Evolutionary conservation across 1,284 basidiomycete species (phyloP).

Genomic region (Anthracocystis setariae): DNA sequence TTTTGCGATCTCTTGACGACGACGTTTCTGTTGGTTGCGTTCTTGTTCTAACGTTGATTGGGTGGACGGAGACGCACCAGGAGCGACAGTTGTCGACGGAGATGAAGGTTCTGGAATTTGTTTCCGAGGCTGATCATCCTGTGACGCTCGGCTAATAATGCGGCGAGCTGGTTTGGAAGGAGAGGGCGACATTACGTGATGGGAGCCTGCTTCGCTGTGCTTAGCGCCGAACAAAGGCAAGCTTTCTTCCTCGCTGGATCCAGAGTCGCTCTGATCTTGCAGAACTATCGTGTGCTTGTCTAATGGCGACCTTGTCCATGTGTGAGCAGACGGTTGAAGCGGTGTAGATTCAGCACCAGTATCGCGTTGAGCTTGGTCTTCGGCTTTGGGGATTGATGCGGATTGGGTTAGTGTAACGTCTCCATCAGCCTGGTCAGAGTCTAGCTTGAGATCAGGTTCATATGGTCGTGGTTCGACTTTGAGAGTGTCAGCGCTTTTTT

Average conservation of each 20-base stretch:
- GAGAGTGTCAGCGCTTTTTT: not conserved
- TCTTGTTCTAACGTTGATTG: conserved; percentile 1
- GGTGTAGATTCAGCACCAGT: too few species aligned
- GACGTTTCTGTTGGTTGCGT: conserved; percentile 27
- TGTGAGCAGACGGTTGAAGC: too few species aligned
- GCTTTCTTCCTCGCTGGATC: not conserved
- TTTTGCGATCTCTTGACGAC: conserved; percentile 26
- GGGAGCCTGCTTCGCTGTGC: not conserved
- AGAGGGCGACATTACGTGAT: not conserved
- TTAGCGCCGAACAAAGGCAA: not conserved
- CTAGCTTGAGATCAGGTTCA: not conserved
- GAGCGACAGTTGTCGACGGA: conserved; percentile 5
- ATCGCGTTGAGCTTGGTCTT: not conserved
- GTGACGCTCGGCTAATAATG: not conserved
- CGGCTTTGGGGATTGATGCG: conserved; percentile 2
- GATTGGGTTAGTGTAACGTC: conserved; percentile 18
- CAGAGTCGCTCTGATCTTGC: not conserved
- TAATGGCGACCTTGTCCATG: not conserved
- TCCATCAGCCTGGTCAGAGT: conserved; percentile 4
- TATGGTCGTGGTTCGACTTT: not conserved
- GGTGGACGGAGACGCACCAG: conserved; percentile 8
- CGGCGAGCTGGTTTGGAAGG: not conserved
- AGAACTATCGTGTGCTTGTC: not conserved
- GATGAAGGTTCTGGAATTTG: not conserved
- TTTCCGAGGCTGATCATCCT: too few species aligned